A percentile compares a stretch with the other conserved stretches of the same genome.
Conservation (phyloP, 768 basidiomycete species). For the Tulasnella sp. region DNA sequence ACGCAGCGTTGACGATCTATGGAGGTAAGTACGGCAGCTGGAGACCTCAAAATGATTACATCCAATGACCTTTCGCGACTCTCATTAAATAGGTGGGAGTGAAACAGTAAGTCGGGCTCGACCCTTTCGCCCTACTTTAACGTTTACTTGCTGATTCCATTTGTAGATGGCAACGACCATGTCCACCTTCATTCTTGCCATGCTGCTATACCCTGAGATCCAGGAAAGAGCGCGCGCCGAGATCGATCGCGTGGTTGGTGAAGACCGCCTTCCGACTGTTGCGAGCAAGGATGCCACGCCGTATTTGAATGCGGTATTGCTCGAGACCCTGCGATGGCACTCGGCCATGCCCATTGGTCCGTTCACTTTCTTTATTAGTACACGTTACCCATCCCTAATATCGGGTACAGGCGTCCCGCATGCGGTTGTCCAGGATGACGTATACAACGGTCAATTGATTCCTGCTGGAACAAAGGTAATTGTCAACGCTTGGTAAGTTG, state of each 20-base stretch:
- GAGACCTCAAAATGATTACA: not conserved
- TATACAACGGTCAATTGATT: slow-evolving; percentile 13
- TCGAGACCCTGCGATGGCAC: slow-evolving; percentile 2
- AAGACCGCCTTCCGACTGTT: slow-evolving; percentile 9
- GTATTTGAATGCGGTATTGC: slow-evolving; percentile 7
- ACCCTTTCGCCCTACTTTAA: too few species aligned
- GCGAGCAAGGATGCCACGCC: slow-evolving; percentile 7
- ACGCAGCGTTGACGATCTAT: not conserved
- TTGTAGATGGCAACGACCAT: not conserved
- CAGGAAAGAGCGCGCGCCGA: slow-evolving; percentile 11
- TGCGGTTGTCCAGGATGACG: slow-evolving; percentile 9
- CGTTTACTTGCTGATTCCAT: not conserved
- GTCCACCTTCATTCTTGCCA: slow-evolving; percentile 9
- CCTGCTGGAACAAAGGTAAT: slow-evolving; percentile 11
- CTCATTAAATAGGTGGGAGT: not conserved
- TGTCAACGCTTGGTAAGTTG: slow-evolving; percentile 17
- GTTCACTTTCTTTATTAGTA: too few species aligned
- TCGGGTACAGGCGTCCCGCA: slow-evolving; percentile 2
- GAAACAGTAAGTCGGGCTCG: slow-evolving; percentile 4
- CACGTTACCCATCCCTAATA: too few species aligned
- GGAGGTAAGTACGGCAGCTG: not conserved
- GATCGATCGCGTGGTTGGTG: slow-evolving; percentile 13
- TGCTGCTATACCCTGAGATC: slow-evolving; percentile 14
- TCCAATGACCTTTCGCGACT: not conserved
- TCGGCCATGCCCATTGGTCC: not conserved